Evolutionary conservation across 148 eudicot species (phyloP).

Genomic region (Cornus kousa): DNA sequence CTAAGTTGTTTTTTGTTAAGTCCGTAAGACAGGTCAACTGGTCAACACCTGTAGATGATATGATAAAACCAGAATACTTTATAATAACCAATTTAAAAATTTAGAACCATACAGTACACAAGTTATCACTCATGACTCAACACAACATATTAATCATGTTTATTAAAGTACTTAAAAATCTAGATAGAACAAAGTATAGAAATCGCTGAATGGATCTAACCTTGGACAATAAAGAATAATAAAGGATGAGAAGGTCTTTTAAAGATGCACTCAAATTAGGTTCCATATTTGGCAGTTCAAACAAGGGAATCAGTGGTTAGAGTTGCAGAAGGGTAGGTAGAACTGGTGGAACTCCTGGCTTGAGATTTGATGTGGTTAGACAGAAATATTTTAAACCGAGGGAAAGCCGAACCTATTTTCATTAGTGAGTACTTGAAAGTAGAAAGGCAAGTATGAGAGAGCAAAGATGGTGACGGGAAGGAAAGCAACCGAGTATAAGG

Average conservation of each 20-base stretch:
- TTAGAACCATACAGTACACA: too few relatives aligned
- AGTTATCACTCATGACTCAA: too few relatives aligned
- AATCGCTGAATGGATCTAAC: background rate
- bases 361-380: background rate
- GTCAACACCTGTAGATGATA: too few relatives aligned
- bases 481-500: background rate
- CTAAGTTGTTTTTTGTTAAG: too few relatives aligned
- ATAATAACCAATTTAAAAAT: too few relatives aligned
- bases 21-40: too few relatives aligned
- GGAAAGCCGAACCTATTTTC: background rate
- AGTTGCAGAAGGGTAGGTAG: background rate
- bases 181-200: background rate
- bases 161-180: too few relatives aligned
- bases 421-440: background rate
- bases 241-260: background rate
- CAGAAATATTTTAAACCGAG: background rate
- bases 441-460: constrained; percentile 3
- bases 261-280: too few relatives aligned
- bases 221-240: background rate
- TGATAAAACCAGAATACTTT: too few relatives aligned
- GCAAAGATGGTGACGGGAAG: background rate
- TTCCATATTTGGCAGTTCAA: background rate
- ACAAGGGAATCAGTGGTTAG: background rate
- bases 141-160: background rate
- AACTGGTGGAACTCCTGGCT: background rate